Evolutionary conservation across 2,329 filamentous ascomycete species (phyloP).

Genomic region (Phialophora chinensis): DNA sequence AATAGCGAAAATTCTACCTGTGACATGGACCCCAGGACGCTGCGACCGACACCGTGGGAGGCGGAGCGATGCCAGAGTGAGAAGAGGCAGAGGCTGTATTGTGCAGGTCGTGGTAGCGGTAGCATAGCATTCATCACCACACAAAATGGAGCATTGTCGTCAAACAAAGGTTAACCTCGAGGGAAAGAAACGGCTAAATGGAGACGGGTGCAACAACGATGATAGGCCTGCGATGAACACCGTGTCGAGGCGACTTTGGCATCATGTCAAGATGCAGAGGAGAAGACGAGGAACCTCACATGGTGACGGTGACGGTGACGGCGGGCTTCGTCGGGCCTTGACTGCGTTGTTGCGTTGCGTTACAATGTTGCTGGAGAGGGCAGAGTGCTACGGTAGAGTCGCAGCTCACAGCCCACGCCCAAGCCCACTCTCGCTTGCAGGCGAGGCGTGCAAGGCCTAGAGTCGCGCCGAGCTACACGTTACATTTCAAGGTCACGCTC

Average conservation of each 20-base stretch:
- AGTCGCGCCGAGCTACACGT: background rate
- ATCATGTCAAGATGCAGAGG: background rate
- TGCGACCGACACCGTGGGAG: conserved; percentile 15
- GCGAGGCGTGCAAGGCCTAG: background rate
- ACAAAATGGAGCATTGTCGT: background rate
- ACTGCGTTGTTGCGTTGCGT: conserved; percentile 4
- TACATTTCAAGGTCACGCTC: conserved; percentile 9
- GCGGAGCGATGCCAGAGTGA: conserved; percentile 7
- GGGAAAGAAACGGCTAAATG: background rate
- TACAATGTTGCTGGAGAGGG: conserved; percentile 1
- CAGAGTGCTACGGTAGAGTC: conserved; percentile 9
- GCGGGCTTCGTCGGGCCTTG: conserved; percentile 2
- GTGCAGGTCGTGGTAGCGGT: conserved; percentile 28
- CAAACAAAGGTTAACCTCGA: conserved; percentile 3
- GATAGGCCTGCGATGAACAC: conserved; percentile 1
- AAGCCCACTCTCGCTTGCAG: background rate
- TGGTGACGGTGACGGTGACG: background rate
- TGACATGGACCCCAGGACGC: conserved; percentile 27
- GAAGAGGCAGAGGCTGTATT: conserved; percentile 6
- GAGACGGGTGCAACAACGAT: conserved; percentile 6
- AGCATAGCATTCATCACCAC: conserved; percentile 27
- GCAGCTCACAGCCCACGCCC: background rate
- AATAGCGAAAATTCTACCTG: conserved; percentile 18
- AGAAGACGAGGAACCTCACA: background rate
- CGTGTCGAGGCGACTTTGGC: background rate